Evolutionary conservation across 352 stramenopile species (phyloP).

Genomic region (Phytopythium sindhum): DNA sequence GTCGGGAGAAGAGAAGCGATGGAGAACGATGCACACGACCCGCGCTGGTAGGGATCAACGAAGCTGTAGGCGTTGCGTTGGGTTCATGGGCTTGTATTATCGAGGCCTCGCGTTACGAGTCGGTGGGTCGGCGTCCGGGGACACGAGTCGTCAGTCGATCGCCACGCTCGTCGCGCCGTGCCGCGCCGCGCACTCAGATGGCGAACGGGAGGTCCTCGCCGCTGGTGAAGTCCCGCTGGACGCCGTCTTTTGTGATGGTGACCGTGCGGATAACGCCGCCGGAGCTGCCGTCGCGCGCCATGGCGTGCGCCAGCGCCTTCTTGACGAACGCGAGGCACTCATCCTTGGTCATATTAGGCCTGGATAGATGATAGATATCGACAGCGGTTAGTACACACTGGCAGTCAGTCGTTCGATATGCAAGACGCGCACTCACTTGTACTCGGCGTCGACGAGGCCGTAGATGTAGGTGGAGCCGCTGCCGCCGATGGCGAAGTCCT

Average conservation of each 20-base stretch:
- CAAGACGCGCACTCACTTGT: slow-evolving; percentile 61
- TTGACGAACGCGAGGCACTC: slow-evolving; percentile 95
- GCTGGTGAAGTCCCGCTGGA: slow-evolving; percentile 90
- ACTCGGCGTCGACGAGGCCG: slow-evolving; percentile 94
- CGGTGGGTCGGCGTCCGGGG: not conserved
- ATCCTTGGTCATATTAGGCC: slow-evolving; percentile 95
- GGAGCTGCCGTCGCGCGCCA: slow-evolving; percentile 98
- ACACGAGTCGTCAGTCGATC: too few relatives aligned
- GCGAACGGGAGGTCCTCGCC: slow-evolving; percentile 90
- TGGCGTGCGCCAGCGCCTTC: slow-evolving; percentile 95
- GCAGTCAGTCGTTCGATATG: too few relatives aligned
- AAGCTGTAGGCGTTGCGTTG: not conserved
- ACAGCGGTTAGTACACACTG: slow-evolving; percentile 1
- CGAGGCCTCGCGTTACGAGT: not conserved
- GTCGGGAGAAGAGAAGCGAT: not conserved
- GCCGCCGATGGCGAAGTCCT: slow-evolving; percentile 96
- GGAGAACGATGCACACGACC: not conserved
- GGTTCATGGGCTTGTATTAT: not conserved
- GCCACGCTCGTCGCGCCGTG: too few relatives aligned
- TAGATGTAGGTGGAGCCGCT: slow-evolving; percentile 98
- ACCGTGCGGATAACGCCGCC: slow-evolving; percentile 97
- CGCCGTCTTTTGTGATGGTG: slow-evolving; percentile 90
- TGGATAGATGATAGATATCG: slow-evolving; percentile 10
- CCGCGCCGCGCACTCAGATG: slow-evolving; percentile 33
- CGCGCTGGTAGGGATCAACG: too few relatives aligned